phyloP scores from a whole-genome alignment of 2,329 filamentous ascomycete genomes.

The Monilinia fructigena region DNA sequence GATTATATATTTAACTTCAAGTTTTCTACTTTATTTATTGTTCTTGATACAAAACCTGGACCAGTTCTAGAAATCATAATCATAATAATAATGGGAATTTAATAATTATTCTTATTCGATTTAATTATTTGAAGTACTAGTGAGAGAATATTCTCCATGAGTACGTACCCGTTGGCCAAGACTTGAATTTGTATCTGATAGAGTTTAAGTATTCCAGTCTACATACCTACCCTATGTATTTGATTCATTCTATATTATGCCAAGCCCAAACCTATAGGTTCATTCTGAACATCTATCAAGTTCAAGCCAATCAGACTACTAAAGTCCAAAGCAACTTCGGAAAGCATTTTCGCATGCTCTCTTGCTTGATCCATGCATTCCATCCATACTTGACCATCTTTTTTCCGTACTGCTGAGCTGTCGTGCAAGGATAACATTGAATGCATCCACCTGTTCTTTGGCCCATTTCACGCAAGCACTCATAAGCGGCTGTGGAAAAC shows the following conservation, averaged over 20 bases:
- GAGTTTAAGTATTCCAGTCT: conserved; percentile 1
- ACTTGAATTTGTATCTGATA: neutral
- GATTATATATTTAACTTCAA: conserved; percentile 3
- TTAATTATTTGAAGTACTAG: neutral
- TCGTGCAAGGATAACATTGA: conserved; percentile 77
- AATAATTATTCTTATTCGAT: neutral
- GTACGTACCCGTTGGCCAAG: neutral
- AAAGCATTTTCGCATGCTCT: conserved; percentile 75
- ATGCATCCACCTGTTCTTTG: conserved; percentile 90
- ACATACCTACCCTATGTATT: neutral
- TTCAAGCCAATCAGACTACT: conserved; percentile 72
- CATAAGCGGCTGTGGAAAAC: conserved; percentile 83
- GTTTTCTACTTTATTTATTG: neutral
- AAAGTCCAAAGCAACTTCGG: conserved; percentile 88
- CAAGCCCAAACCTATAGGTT: conserved; percentile 44
- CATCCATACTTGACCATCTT: conserved; percentile 71
- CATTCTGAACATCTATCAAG: conserved; percentile 24
- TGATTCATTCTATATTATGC: conserved; percentile 20
- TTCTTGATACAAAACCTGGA: neutral
- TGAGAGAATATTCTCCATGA: neutral
- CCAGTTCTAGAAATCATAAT: neutral
- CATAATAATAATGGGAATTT: neutral
- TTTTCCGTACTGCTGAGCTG: conserved; percentile 85
- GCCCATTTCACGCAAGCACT: conserved; percentile 97
- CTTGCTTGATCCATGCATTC: conserved; percentile 80